Percentiles rank a stretch among this genome's conserved stretches.
These are phyloP conservation scores for Lathyrus aphaca DNA, from an alignment of 306 rosid genomes.

Conservation along the genomic window DNA sequence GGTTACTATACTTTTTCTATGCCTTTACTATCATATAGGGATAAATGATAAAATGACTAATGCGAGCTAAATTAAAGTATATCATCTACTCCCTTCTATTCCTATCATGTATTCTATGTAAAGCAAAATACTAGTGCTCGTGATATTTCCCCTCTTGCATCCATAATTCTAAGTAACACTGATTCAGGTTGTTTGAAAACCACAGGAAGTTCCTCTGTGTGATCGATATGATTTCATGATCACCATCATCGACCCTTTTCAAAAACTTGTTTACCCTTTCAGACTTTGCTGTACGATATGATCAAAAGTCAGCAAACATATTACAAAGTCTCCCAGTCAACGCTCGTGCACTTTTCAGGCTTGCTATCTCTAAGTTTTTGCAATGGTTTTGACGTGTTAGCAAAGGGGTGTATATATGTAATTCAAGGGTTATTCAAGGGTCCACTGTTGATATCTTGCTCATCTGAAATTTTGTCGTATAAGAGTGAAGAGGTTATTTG, in stretches of 20 bases:
- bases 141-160: slow-evolving; percentile 70
- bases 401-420: slow-evolving; percentile 65
- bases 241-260: slow-evolving; percentile 52
- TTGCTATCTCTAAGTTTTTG: slow-evolving; percentile 63
- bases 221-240: slow-evolving; percentile 62
- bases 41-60: no score
- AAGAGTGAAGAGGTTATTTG: slow-evolving; percentile 57
- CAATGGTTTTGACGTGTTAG: slow-evolving; percentile 68
- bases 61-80: no score
- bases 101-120: slow-evolving; percentile 15
- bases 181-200: slow-evolving; percentile 46
- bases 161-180: slow-evolving; percentile 58
- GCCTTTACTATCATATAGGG: no score
- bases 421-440: background rate
- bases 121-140: slow-evolving; percentile 45
- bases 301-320: slow-evolving; percentile 53
- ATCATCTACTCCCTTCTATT: no score
- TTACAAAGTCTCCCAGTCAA: slow-evolving; percentile 60
- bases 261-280: slow-evolving; percentile 65
- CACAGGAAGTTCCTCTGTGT: slow-evolving; percentile 48
- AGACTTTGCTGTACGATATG: slow-evolving; percentile 48
- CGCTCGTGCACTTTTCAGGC: slow-evolving; percentile 77
- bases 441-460: slow-evolving; percentile 1
- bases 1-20: no score
- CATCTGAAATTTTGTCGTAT: slow-evolving; percentile 40